Base-by-base conservation (phyloP, 2,329 filamentous ascomycete species). In the Thelonectria olida region DNA sequence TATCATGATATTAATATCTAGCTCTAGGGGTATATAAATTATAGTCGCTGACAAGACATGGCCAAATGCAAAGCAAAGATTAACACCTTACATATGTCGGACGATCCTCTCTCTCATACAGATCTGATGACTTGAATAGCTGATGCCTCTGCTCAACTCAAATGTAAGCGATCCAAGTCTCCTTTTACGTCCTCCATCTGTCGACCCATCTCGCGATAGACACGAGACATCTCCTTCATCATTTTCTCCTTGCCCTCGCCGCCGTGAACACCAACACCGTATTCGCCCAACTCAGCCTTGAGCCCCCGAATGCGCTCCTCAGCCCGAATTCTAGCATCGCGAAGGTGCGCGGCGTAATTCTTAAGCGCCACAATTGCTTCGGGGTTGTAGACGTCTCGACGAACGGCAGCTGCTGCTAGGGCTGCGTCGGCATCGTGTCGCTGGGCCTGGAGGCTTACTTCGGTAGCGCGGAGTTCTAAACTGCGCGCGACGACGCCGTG, bases 141-240 rank as follows among this genome's bases (percentile, higher is more conserved):
- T 22, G 22, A 23, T 31, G 4, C 2, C 5, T 34, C 17, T 6
- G 17, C 25, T 70, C 44, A 73, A 41, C 63, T 57, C 22, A 71
- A 50, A 17, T 73, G 66, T 34, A 81, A 62, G 49, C 78, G 72
- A 9, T 75, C 73, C 49, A 88, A 63, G 62, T 88, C 85, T 3
- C 71, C 75, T 59, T 76, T 78, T 0, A 85, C 81, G 45, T 87
- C 85, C 9, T 80, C 75, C 56, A 87, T 72, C 68, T 85, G 78
- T 60, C 75, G 73, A 25, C 75, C 78, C 79, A 87, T 82, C 57
- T 86, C 82, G 2, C 76, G 71, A 69, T 83, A 84, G 7, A 81
- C 79, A 54, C 79, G 76, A 3, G 82, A 84, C 79, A 87, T 82
- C 70, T 87, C 84, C 55, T 81, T 78, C 80, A 87, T 81, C 22